Evolutionary conservation across 192 early-diverging fungal genomes (phyloP), one percentile per base, ranked within the genome.

Genomic region (Helicostylum pulchrum): DNA sequence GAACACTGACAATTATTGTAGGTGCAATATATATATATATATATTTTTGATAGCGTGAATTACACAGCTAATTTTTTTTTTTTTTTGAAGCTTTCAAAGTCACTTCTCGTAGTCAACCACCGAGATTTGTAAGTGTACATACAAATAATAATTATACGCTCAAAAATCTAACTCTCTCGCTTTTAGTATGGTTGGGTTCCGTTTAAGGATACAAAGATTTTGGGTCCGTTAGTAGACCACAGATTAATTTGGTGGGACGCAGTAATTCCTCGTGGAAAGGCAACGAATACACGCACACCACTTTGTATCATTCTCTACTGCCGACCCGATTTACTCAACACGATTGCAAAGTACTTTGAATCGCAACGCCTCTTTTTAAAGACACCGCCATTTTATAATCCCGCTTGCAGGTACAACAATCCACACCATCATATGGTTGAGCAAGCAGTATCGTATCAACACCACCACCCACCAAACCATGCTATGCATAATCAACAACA

Each of bases 131-230:
- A 67, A 46, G 15, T 31, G 19, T 14, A 32, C 26, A n/a, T n/a
- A n/a, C n/a, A n/a, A n/a, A n/a, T n/a, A n/a, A n/a, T n/a, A n/a
- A n/a, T n/a, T n/a, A n/a, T n/a, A n/a, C n/a, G n/a, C n/a, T n/a
- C n/a, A n/a, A n/a, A n/a, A n/a, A n/a, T n/a, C n/a, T n/a, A n/a
- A n/a, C n/a, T n/a, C n/a, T n/a, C n/a, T n/a, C n/a, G n/a, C n/a
- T n/a, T n/a, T 10, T 63, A 72, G 71, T 68, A 54, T 42, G 74
- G 74, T 15, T 76, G 74, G 74, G 60, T 72, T 0, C 74, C 74
- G 12, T 76, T 76, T 65, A 45, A 66, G 20, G 65, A 68, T 10
- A 76, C 74, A 2, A 59, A 57, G 6, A 31, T 76, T 5, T 53
- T 76, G 4, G 74, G 74, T 0, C 74, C 74, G 5, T 52, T 76